These are phyloP conservation scores for Raddia distichophylla DNA, from an alignment of 176 grass and related monocot species.

Conservation along the genomic window DNA sequence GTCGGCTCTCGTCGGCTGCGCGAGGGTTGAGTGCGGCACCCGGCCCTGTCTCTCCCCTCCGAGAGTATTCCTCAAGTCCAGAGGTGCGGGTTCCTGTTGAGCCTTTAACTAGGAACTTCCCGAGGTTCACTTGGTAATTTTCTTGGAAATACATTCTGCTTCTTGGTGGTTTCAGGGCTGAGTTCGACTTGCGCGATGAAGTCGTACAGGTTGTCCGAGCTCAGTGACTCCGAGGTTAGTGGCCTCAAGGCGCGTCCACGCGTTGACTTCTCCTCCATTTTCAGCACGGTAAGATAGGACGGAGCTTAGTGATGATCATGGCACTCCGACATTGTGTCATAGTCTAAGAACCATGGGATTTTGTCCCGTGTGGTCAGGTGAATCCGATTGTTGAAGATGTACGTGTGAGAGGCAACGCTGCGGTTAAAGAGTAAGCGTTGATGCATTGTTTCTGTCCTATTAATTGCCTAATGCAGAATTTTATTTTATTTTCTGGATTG, in stretches of 20 bases:
- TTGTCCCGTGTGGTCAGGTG: constrained; percentile 51
- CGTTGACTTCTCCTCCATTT: constrained; percentile 95
- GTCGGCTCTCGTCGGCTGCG: background rate
- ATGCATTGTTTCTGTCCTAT: background rate
- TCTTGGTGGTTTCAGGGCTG: constrained; percentile 44
- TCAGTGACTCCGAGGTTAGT: constrained; percentile 67
- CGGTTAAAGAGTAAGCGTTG: constrained; percentile 74
- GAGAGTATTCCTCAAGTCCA: constrained; percentile 19
- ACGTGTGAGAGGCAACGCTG: constrained; percentile 71
- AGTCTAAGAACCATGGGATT: background rate
- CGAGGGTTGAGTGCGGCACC: background rate
- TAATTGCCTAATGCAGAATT: background rate
- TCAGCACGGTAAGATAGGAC: constrained; percentile 58
- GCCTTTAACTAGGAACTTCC: background rate
- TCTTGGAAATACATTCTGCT: background rate
- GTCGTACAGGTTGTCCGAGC: constrained; percentile 77
- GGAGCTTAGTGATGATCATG: background rate
- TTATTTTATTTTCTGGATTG: constrained; percentile 21
- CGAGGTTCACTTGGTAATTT: background rate
- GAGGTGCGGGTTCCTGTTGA: constrained; percentile 21
- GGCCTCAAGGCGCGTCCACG: constrained; percentile 84
- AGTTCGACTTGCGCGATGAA: constrained; percentile 71
- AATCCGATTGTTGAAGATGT: constrained; percentile 95
- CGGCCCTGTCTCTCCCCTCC: background rate
- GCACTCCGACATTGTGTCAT: background rate